phyloP scores from a whole-genome alignment of 192 early-diverging fungal species.

The Spizellomyces sp. region DNA sequence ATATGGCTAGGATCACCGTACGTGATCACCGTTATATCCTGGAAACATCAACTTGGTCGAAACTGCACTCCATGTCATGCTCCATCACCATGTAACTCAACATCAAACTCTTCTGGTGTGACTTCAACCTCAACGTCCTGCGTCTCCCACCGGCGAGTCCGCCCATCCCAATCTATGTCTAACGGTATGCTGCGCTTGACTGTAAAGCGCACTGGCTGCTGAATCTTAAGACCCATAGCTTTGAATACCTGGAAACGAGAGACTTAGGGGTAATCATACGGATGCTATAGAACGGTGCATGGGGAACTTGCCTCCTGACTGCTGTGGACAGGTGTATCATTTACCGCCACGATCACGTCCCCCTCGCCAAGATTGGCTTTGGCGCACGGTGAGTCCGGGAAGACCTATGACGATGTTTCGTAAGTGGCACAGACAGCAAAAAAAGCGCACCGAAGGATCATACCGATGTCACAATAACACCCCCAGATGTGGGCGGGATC shows the following conservation, averaged over 20 bases:
- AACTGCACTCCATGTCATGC: too few species aligned
- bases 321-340: constrained; percentile 28
- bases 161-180: constrained; percentile 45
- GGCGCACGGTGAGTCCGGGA: constrained; percentile 36
- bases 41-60: too few species aligned
- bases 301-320: constrained; percentile 41
- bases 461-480: constrained; percentile 45
- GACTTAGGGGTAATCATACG: background rate
- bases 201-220: constrained; percentile 33
- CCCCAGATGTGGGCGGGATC: constrained; percentile 31
- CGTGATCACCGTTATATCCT: too few species aligned
- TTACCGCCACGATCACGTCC: constrained; percentile 47
- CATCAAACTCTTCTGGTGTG: constrained; percentile 31
- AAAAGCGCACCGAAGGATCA: background rate
- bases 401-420: constrained; percentile 13
- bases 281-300: background rate
- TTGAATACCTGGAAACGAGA: constrained; percentile 26
- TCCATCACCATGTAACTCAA: constrained; percentile 2
- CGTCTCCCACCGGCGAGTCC: constrained; percentile 22
- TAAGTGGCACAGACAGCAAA: background rate
- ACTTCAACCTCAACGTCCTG: constrained; percentile 19
- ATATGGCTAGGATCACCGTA: too few species aligned
- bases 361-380: constrained; percentile 41
- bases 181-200: constrained; percentile 43
- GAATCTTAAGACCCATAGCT: constrained; percentile 38